phyloP scores from a whole-genome alignment of 2,329 filamentous ascomycete genomes.

The Sporothrix curviconia region DNA sequence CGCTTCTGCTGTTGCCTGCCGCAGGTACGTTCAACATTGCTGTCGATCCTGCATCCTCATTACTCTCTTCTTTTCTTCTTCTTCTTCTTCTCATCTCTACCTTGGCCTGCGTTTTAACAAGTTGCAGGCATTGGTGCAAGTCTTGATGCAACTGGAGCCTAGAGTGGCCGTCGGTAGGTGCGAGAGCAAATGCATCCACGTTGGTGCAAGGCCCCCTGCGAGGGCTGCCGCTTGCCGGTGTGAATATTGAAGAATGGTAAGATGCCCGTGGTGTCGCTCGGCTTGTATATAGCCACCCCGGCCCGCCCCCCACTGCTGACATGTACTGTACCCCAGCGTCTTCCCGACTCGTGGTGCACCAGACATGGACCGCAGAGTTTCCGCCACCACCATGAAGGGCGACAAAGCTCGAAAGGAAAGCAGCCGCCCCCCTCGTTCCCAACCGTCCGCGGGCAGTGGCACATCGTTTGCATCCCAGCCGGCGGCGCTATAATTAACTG shows the following conservation, averaged over 20 bases:
- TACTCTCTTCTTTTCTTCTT: not conserved
- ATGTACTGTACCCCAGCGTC: slow-evolving; percentile 29
- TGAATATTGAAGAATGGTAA: slow-evolving; percentile 45
- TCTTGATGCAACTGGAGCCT: not conserved
- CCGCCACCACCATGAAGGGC: slow-evolving; percentile 45
- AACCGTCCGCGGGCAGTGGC: not conserved
- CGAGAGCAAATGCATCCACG: slow-evolving; percentile 23
- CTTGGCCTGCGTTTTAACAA: no score
- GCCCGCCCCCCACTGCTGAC: no score
- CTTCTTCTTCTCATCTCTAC: no score
- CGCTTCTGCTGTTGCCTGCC: slow-evolving; percentile 21
- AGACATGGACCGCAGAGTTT: slow-evolving; percentile 49
- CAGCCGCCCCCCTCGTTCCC: not conserved
- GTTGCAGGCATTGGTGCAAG: no score
- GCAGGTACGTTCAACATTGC: slow-evolving; percentile 12
- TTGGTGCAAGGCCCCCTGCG: slow-evolving; percentile 31
- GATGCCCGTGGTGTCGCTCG: slow-evolving; percentile 15
- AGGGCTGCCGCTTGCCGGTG: slow-evolving; percentile 46
- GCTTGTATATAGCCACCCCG: no score
- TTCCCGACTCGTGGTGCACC: slow-evolving; percentile 48
- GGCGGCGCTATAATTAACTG: no score
- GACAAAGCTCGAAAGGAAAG: slow-evolving; percentile 36
- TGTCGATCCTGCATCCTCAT: no score
- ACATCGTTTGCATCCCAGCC: no score
- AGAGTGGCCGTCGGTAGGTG: slow-evolving; percentile 22